Evolutionary conservation across 129 eudicot genomes (phyloP).

Genomic region (Gnaphalium uliginosum): DNA sequence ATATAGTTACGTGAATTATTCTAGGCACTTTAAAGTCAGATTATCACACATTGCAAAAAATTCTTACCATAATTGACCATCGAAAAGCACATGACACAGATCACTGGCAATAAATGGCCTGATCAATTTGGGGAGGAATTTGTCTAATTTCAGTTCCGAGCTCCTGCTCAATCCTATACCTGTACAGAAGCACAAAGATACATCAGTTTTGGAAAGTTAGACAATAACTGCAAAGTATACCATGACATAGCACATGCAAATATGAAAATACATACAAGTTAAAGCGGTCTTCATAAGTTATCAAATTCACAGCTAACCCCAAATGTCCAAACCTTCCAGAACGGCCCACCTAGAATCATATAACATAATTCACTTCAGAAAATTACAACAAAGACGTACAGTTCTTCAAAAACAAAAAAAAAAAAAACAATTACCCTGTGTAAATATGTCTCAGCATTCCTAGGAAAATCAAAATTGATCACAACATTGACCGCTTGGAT

Average conservation of each 20-base stretch:
- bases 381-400: neutral
- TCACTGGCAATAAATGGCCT: slow-evolving; percentile 63
- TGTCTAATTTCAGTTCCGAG: slow-evolving; percentile 76
- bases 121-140: slow-evolving; percentile 68
- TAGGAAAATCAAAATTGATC: slow-evolving; percentile 77
- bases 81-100: slow-evolving; percentile 3
- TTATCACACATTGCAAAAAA: slow-evolving; percentile 10
- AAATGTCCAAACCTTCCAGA: slow-evolving; percentile 73
- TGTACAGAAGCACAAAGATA: slow-evolving; percentile 29
- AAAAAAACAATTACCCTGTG: slow-evolving; percentile 58
- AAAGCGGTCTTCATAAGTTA: slow-evolving; percentile 65
- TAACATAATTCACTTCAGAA: slow-evolving; percentile 9
- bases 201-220: slow-evolving; percentile 11
- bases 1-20: neutral
- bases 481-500: slow-evolving; percentile 84
- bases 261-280: slow-evolving; percentile 53
- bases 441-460: slow-evolving; percentile 69
- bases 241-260: neutral
- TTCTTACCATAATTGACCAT: slow-evolving; percentile 25
- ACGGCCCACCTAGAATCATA: slow-evolving; percentile 64
- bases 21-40: neutral
- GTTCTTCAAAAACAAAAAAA: neutral
- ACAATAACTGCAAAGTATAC: neutral
- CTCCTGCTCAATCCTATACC: slow-evolving; percentile 80
- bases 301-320: slow-evolving; percentile 70